These are phyloP conservation scores for Plenodomus tracheiphilus DNA, from an alignment of 2,329 filamentous ascomycete species.

Conservation along the genomic window DNA sequence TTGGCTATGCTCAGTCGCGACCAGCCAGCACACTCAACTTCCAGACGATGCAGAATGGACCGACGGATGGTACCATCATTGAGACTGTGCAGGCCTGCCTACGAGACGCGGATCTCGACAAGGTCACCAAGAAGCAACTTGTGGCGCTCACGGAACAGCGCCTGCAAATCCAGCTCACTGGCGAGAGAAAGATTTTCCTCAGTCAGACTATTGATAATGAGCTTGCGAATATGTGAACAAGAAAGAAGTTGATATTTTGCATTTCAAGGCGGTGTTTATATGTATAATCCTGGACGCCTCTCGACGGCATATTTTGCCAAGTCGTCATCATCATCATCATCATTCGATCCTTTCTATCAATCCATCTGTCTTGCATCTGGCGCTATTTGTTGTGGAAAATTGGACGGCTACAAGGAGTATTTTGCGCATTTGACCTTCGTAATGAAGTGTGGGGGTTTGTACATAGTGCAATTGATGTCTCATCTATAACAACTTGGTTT, in stretches of 20 bases:
- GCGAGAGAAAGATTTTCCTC: constrained; percentile 85
- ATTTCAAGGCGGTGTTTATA: constrained; percentile 17
- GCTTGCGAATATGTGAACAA: constrained; percentile 83
- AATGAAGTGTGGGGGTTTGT: no score
- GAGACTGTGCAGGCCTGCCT: constrained; percentile 84
- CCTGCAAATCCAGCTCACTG: constrained; percentile 83
- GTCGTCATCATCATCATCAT: background rate
- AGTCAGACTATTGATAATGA: constrained; percentile 92
- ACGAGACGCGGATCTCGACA: constrained; percentile 87
- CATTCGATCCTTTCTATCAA: constrained; percentile 1
- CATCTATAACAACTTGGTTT: no score
- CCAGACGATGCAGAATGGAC: constrained; percentile 62
- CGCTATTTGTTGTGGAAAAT: constrained; percentile 11
- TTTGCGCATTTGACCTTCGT: constrained; percentile 5
- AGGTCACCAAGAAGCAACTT: constrained; percentile 96
- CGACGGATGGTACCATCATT: constrained; percentile 78
- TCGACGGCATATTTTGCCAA: constrained; percentile 5
- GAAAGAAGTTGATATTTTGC: constrained; percentile 9
- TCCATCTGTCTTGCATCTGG: constrained; percentile 8
- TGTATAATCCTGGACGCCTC: background rate
- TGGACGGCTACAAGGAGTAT: constrained; percentile 3
- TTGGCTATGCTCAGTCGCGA: constrained; percentile 53
- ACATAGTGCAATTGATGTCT: no score
- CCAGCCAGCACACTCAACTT: constrained; percentile 63
- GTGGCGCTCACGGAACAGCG: constrained; percentile 87